Evolutionary conservation across 768 basidiomycete genomes (phyloP), one percentile per base, ranked within the genome.

Genomic region (Pisolithus microcarpus): DNA sequence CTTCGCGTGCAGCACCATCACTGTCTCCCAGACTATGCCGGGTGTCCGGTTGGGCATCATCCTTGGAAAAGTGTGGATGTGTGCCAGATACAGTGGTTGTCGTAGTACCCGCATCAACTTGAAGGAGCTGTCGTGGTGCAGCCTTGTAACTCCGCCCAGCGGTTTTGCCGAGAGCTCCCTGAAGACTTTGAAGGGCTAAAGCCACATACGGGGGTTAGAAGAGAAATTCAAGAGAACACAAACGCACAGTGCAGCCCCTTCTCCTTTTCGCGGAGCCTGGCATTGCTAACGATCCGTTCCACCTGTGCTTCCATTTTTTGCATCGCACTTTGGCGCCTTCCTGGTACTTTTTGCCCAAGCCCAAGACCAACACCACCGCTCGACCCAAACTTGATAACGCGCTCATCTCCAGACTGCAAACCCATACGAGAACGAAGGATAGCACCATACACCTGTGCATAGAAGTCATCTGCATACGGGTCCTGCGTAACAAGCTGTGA

Each of bases 401-500:
- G 80, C 45, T 88, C 85, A 42, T 64, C 46, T 52, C 89, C 86
- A 37, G 63, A 50, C 46, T 83, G 81, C 51, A 88, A 70, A 49
- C 87, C 85, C 75, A 89, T 69, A 51, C 87, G 80, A 37, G 87
- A 85, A 42, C 91, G 83, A 47, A 90, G 61, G 52, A 95, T 80
- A 1, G 90, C 88, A 37, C 88, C 85, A 63, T 90, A 93, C 2
- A 97, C 93, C 68, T 98, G 94, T 10, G 93, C 96, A 62, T 99
- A 99, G 66, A 97, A 99, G 65, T 99, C 96, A 56, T 98, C 95
- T 30, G 90, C 84, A 67, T 95, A 98, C 0, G 96, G 96, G 70
- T 99, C 96, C 61, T 90, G 85, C 6, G 93, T 95, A 40, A 96
- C 93, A 38, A 98, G 86, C 63, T 98, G 96, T 1, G 95, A 97